Evolutionary conservation across 1,284 basidiomycete species (phyloP).

Genomic region (Marasmius sp.): DNA sequence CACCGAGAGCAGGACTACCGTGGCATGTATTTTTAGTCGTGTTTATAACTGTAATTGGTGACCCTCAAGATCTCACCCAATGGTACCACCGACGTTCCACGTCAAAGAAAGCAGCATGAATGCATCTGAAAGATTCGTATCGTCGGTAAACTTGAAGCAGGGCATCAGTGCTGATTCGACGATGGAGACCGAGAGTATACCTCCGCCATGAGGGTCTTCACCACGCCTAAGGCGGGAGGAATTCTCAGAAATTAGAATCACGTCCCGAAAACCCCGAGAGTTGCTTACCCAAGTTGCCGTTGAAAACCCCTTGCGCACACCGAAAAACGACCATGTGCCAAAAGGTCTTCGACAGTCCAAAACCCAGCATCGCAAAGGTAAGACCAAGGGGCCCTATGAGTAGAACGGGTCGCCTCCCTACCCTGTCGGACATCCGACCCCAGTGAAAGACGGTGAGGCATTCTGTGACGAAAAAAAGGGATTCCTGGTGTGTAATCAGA

Average conservation of each 20-base stretch:
- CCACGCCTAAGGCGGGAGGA: background rate
- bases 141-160: slow-evolving; percentile 24
- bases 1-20: slow-evolving; percentile 23
- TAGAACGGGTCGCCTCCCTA: slow-evolving; percentile 36
- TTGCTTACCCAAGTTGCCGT: slow-evolving; percentile 17
- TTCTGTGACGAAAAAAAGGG: slow-evolving; percentile 35
- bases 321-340: slow-evolving; percentile 20
- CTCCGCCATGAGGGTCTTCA: background rate
- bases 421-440: slow-evolving; percentile 36
- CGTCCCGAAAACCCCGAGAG: background rate
- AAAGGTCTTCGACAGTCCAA: slow-evolving; percentile 33
- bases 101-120: slow-evolving; percentile 26
- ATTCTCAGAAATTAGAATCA: background rate
- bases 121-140: slow-evolving; percentile 26
- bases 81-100: slow-evolving; percentile 21
- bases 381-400: slow-evolving; percentile 37
- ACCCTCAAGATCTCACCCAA: slow-evolving; percentile 18
- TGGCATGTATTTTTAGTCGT: background rate
- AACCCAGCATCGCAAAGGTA: slow-evolving; percentile 30
- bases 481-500: slow-evolving; percentile 24
- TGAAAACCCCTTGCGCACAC: slow-evolving; percentile 21
- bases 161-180: background rate
- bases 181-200: background rate
- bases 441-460: slow-evolving; percentile 37
- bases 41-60: background rate